Evolutionary conservation across 257 asterid species (phyloP).

Genomic region (Gentiana straminea): DNA sequence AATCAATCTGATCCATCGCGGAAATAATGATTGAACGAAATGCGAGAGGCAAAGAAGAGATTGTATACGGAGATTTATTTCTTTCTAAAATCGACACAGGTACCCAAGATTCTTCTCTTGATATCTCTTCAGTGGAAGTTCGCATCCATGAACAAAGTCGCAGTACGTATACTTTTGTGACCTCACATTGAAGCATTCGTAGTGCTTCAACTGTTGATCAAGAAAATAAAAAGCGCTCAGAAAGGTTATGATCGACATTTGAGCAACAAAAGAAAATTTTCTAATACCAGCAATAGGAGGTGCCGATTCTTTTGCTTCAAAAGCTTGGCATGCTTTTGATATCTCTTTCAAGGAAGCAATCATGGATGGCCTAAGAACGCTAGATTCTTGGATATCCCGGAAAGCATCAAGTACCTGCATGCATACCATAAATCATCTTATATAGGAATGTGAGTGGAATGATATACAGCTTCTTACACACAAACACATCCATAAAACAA

Average conservation of each 20-base stretch:
- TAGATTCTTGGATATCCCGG: conserved; percentile 78
- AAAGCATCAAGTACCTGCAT: conserved; percentile 70
- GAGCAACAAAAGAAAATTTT: conserved; percentile 2
- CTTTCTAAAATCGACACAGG: conserved; percentile 88
- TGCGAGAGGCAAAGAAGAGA: conserved; percentile 81
- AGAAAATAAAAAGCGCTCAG: conserved; percentile 7
- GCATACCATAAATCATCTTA: conserved; percentile 1
- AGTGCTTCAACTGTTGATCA: conserved; percentile 54
- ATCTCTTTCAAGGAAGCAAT: conserved; percentile 74
- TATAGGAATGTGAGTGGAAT: not conserved
- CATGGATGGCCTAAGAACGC: conserved; percentile 70
- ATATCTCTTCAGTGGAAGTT: conserved; percentile 68
- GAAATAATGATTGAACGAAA: conserved; percentile 69
- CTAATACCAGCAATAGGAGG: conserved; percentile 74
- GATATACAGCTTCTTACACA: not conserved
- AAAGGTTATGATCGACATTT: conserved; percentile 13
- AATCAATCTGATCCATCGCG: conserved; percentile 79
- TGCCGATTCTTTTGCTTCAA: conserved; percentile 90
- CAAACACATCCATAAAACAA: not conserved
- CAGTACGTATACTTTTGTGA: conserved; percentile 64
- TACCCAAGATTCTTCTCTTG: conserved; percentile 86
- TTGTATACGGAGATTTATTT: conserved; percentile 84
- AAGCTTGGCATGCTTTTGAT: conserved; percentile 63
- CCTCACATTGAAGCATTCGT: conserved; percentile 71
- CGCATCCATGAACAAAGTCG: conserved; percentile 99